A percentile compares a stretch with the other conserved stretches of the same genome.
Conservation (phyloP, 495 filamentous ascomycete species). For the Neohortaea acidophila region DNA sequence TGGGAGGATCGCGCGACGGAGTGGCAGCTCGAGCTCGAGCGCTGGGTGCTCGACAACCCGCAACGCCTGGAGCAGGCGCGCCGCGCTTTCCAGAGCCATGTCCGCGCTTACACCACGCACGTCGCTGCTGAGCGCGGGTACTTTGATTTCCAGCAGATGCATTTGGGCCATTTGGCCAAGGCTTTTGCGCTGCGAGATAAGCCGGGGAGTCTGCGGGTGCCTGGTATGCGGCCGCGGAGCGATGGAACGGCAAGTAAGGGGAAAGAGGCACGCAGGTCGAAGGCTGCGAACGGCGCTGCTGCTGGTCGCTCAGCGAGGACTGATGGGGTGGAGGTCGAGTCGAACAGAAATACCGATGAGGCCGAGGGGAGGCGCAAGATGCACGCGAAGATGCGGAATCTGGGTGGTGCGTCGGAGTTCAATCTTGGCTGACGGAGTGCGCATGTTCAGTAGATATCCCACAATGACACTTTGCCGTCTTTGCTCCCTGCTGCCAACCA, state of each 20-base stretch:
- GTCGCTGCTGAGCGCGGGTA: conserved; percentile 62
- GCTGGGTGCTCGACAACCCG: conserved; percentile 49
- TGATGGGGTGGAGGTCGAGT: conserved; percentile 29
- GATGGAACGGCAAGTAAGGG: no score
- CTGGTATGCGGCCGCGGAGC: conserved; percentile 32
- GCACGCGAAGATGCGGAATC: conserved; percentile 65
- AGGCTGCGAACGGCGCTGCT: conserved; percentile 24
- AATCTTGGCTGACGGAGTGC: conserved; percentile 53
- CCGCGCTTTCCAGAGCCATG: conserved; percentile 76
- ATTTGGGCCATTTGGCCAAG: conserved; percentile 89
- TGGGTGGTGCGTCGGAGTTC: conserved; percentile 66
- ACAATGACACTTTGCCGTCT: conserved; percentile 89
- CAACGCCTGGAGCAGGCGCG: conserved; percentile 54
- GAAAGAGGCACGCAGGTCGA: conserved; percentile 32
- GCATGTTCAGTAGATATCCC: conserved; percentile 65
- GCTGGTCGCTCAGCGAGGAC: conserved; percentile 26
- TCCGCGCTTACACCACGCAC: conserved; percentile 90
- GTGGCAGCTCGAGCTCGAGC: conserved; percentile 61
- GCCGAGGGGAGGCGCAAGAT: conserved; percentile 58
- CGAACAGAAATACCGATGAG: conserved; percentile 30
- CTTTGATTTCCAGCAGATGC: conserved; percentile 78
- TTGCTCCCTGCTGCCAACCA: conserved; percentile 88
- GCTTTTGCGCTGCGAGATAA: conserved; percentile 77
- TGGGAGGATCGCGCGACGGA: conserved; percentile 60
- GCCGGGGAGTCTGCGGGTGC: conserved; percentile 70